Evolutionary conservation across 257 asterid genomes (phyloP), one percentile per base, ranked within the genome.

Genomic region (Cynanchum wilfordii): DNA sequence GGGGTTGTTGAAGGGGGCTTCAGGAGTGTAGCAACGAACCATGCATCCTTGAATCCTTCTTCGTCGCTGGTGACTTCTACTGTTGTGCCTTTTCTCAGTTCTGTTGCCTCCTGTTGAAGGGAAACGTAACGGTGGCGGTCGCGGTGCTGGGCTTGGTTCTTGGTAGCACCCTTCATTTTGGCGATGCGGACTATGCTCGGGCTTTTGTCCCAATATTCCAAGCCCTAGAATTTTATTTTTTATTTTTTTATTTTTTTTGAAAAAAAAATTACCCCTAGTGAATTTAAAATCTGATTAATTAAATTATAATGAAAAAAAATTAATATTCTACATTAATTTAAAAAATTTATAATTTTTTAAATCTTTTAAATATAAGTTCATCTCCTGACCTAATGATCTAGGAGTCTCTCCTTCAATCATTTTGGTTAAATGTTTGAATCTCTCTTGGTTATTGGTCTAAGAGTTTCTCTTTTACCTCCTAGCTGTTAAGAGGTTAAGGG

Each of bases 1-100:
- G 81, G 24, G 13, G 2, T 10, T 13, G 62, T 7, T 10, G 57
- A 9, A 20, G 72, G 0, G 2, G 75, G 51, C 1, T 47, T 49
- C 3, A 79, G 45, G 2, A 90, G 81, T 5, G 84, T 86, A 59
- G 89, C 97, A 10, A 71, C 68, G 71, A 87, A 88, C 77, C 76
- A 84, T 5, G 79, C 88, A 6, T 79, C 84, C 2, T 25, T 71
- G 78, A 82, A 87, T 45, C 74, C 91, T 64, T 84, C 86, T 84
- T 90, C 91, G 74, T 84, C 78, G 2, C 89, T 73, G 22, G 76
- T 79, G 2, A 88, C 90, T 73, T 90, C 95, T 3, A 90, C 85
- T 1, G 1, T 3, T 7, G 88, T 25, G 5, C 86, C 89, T 10
- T 63, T 50, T 33, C 40, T 16, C 16, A 29, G 62, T 3, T 16